Evolutionary conservation across 495 filamentous ascomycete species (phyloP), one percentile per base, ranked within the genome.

Genomic region (Amniculicola lignicola): DNA sequence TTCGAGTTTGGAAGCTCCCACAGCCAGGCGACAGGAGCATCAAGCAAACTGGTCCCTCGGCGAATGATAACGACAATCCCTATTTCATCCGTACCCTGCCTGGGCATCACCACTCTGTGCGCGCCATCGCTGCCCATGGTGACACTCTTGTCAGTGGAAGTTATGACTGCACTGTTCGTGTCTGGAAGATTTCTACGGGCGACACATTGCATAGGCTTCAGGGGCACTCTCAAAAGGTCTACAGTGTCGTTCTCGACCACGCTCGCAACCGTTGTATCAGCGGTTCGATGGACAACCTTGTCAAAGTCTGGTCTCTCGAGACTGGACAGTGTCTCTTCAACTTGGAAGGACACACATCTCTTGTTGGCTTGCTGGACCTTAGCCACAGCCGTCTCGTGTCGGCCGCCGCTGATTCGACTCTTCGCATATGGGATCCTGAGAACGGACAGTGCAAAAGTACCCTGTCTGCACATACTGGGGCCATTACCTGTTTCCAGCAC

Each of bases 401-500:
- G 3, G 93, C 94, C 2, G 93, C 93, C 10, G 93, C 93, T 1
- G 93, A 99, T 67, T 93, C 89, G 35, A 97, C 94, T 1, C 75
- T 99, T 14, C 78, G 94, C 36, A 95, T 99, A 62, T 99, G 93
- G 93, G 93, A 99, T 68, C 94, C 93, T 1, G 89, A 95, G 66
- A 89, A 79, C 35, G 93, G 94, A 7, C 85, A 87, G 59, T 99
- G 93, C 70, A 93, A 89, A 69, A 87, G 83, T 64, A 91, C 82
- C 15, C 74, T 99, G 51, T 89, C 83, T 53, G 93, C 94, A 0
- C 93, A 99, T 62, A 96, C 90, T 2, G 93, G 90, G 43, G 93
- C 93, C 14, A 99, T 99, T 59, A 99, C 93, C 14, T 99, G 93
- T 71, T 99, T 99, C 72, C 94, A 97, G 68, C 93, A 99, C 62